phyloP scores from a whole-genome alignment of 345 rosid species.

The Gossypium thurberi region DNA sequence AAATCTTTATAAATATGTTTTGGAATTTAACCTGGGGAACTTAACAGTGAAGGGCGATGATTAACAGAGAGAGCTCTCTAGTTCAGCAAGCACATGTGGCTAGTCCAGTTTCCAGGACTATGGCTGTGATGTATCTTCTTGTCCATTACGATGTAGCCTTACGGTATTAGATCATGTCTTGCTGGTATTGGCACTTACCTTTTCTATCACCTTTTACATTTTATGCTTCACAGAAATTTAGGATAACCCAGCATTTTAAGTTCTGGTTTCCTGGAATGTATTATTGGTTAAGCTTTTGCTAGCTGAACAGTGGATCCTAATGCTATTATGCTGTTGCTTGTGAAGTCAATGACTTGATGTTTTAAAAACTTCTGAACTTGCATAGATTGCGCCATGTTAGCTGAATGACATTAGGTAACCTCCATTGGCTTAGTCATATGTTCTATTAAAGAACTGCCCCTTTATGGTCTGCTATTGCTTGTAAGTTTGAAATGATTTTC shows the following conservation, averaged over 20 bases:
- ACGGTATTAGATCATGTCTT: background rate
- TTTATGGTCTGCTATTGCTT: background rate
- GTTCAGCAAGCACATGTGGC: background rate
- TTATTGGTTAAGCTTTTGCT: background rate
- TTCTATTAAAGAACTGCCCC: background rate
- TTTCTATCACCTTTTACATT: background rate
- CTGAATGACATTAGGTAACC: background rate
- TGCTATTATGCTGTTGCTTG: background rate
- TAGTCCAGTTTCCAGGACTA: too few species aligned
- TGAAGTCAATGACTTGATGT: background rate
- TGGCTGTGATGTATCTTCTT: background rate
- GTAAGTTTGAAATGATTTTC: background rate
- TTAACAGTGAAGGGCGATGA: too few species aligned
- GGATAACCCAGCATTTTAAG: background rate
- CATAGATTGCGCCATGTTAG: background rate
- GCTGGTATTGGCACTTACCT: too few species aligned
- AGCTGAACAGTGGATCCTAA: background rate
- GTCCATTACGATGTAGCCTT: background rate
- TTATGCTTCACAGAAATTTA: background rate
- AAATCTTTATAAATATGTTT: background rate
- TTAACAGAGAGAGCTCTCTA: background rate
- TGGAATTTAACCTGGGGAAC: constrained; percentile 5
- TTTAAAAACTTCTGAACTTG: background rate
- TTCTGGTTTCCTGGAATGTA: background rate
- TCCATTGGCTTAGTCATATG: background rate